A percentile compares a stretch with the other conserved stretches of the same genome.
Conservation (phyloP, 257 asterid genomes). For the Plantago elongata region DNA sequence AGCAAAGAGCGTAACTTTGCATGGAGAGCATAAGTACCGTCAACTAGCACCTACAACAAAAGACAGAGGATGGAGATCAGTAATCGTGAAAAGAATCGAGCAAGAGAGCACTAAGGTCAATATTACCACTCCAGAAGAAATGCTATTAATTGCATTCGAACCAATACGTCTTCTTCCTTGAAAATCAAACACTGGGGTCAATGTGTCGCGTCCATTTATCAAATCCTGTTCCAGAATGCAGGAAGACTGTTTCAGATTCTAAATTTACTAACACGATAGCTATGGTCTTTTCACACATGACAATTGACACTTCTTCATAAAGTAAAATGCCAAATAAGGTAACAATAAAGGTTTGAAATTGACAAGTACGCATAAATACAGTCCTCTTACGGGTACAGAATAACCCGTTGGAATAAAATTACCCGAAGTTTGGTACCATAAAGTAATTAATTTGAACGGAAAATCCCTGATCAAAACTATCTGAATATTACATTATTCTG, state of each 20-base stretch:
- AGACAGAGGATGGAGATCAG: slow-evolving; percentile 20
- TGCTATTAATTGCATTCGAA: slow-evolving; percentile 44
- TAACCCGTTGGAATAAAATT: too few species aligned
- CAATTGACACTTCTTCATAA: not conserved
- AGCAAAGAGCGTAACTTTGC: slow-evolving; percentile 91
- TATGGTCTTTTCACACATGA: not conserved
- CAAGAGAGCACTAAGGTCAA: slow-evolving; percentile 15
- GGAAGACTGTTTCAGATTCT: too few species aligned
- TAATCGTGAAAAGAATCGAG: slow-evolving; percentile 1
- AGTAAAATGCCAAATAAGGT: slow-evolving; percentile 8
- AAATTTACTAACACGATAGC: too few species aligned
- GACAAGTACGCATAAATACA: too few species aligned
- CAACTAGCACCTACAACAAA: slow-evolving; percentile 71
- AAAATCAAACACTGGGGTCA: slow-evolving; percentile 75
- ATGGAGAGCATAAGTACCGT: slow-evolving; percentile 92
- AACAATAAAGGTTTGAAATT: too few species aligned
- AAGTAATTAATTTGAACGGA: too few species aligned
- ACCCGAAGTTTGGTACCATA: too few species aligned
- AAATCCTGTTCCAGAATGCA: slow-evolving; percentile 50
- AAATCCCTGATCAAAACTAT: too few species aligned
- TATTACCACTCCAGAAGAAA: slow-evolving; percentile 90
- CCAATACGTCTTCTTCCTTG: slow-evolving; percentile 81
- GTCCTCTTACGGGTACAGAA: too few species aligned
- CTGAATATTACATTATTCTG: too few species aligned
- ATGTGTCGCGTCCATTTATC: slow-evolving; percentile 67